Evolutionary conservation across 116 monocot genomes (phyloP).

Genomic region (Zostera marina): DNA sequence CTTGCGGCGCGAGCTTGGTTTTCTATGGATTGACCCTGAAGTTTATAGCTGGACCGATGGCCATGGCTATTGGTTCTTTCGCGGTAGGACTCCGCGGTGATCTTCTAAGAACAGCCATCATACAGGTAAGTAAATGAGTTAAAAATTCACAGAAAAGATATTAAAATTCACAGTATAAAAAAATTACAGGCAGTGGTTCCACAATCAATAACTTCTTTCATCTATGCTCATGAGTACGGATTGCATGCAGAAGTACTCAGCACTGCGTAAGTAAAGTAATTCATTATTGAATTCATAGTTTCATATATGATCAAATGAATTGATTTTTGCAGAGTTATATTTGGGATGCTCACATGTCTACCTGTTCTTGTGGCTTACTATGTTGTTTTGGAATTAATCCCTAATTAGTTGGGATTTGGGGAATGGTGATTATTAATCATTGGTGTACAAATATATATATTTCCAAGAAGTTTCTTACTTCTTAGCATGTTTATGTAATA

Average conservation of each 20-base stretch:
- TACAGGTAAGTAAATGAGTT: constrained; percentile 25
- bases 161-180: background rate
- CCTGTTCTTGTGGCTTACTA: constrained; percentile 49
- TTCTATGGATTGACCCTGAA: constrained; percentile 28
- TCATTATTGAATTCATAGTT: background rate
- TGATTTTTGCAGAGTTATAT: constrained; percentile 44
- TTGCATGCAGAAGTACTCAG: constrained; percentile 71
- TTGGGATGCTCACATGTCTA: constrained; percentile 54
- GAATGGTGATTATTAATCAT: too few relatives aligned
- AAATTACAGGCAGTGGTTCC: constrained; percentile 48
- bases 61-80: constrained; percentile 35
- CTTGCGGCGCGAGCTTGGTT: constrained; percentile 28
- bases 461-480: too few relatives aligned
- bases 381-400: constrained; percentile 26
- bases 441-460: too few relatives aligned
- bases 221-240: constrained; percentile 63
- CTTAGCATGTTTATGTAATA: too few relatives aligned
- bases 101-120: constrained; percentile 24
- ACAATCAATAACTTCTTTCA: constrained; percentile 66
- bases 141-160: background rate
- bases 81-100: constrained; percentile 27
- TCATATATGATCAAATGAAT: background rate
- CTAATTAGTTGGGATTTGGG: too few relatives aligned
- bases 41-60: constrained; percentile 42
- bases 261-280: constrained; percentile 52